Evolutionary conservation across 768 basidiomycete species (phyloP).

Genomic region (Termitomyces heimii): DNA sequence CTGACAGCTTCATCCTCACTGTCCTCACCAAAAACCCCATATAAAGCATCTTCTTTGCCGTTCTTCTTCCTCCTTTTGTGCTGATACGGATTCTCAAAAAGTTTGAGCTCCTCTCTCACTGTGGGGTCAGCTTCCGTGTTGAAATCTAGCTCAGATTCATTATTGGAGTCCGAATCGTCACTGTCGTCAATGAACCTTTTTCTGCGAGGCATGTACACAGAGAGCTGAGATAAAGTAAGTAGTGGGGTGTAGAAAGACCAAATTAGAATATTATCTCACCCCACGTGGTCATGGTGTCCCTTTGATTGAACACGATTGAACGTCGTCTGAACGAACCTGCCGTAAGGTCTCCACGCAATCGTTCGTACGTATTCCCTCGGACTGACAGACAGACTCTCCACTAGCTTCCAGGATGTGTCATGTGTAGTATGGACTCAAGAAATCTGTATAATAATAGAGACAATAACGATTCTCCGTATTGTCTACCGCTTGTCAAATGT

Average conservation of each 20-base stretch:
- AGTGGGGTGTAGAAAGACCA: not conserved
- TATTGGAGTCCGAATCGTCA: conserved; percentile 66
- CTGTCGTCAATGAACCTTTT: conserved; percentile 68
- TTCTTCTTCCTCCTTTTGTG: conserved; percentile 61
- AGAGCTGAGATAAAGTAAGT: not conserved
- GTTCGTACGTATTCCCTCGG: not conserved
- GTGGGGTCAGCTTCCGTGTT: conserved; percentile 52
- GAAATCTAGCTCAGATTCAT: conserved; percentile 45
- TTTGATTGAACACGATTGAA: too few relatives aligned
- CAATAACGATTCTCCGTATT: not conserved
- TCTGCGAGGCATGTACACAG: conserved; percentile 56
- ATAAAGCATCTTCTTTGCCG: conserved; percentile 68
- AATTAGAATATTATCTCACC: not conserved
- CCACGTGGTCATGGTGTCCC: not conserved
- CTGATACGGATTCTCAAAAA: conserved; percentile 74
- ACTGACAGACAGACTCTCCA: not conserved
- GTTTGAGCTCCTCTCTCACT: conserved; percentile 63
- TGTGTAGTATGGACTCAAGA: not conserved
- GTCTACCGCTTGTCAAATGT: not conserved
- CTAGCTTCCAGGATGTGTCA: not conserved
- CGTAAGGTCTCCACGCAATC: too few relatives aligned
- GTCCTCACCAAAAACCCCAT: conserved; percentile 70
- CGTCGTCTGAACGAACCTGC: too few relatives aligned
- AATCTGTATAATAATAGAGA: not conserved
- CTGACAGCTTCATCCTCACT: conserved; percentile 54